A percentile compares a stretch with the other conserved stretches of the same genome.
phyloP scores from a whole-genome alignment of 31 red algal species.

The Porphyra umbilicalis region DNA sequence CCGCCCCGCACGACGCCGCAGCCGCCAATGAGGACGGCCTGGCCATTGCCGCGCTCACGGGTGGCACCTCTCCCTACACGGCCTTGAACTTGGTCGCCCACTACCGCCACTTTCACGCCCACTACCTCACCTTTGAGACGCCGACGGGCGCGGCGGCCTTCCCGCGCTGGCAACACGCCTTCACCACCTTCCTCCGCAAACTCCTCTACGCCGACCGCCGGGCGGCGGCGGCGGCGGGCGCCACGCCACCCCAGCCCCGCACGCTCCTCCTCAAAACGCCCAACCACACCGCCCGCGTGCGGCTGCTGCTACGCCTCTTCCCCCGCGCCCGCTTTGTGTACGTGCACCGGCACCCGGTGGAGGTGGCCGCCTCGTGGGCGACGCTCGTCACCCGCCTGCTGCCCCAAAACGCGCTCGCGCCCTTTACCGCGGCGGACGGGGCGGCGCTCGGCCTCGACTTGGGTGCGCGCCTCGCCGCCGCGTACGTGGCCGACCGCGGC shows the following conservation, averaged over 20 bases:
- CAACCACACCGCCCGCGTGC: not conserved
- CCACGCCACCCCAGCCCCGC: no score
- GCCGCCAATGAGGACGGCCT: conserved; percentile 2
- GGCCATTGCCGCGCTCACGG: conserved; percentile 1
- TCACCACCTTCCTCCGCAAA: conserved; percentile 5
- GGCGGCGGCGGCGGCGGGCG: no score
- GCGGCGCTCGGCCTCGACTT: not conserved
- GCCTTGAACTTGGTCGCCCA: not conserved
- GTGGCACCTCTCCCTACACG: not conserved
- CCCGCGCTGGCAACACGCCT: not conserved
- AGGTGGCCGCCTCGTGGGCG: not conserved
- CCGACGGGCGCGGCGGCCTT: not conserved
- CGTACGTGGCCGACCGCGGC: not conserved
- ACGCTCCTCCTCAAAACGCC: not conserved
- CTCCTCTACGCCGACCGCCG: not conserved
- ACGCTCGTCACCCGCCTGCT: no score
- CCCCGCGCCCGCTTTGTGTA: not conserved
- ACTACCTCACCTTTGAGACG: not conserved
- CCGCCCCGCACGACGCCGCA: not conserved
- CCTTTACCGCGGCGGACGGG: not conserved
- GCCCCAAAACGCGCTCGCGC: not conserved
- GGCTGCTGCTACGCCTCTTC: not conserved
- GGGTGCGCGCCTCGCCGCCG: not conserved
- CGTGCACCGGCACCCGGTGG: not conserved
- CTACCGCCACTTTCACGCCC: not conserved